phyloP scores from a whole-genome alignment of 257 asterid genomes.

The Solanum piurae region DNA sequence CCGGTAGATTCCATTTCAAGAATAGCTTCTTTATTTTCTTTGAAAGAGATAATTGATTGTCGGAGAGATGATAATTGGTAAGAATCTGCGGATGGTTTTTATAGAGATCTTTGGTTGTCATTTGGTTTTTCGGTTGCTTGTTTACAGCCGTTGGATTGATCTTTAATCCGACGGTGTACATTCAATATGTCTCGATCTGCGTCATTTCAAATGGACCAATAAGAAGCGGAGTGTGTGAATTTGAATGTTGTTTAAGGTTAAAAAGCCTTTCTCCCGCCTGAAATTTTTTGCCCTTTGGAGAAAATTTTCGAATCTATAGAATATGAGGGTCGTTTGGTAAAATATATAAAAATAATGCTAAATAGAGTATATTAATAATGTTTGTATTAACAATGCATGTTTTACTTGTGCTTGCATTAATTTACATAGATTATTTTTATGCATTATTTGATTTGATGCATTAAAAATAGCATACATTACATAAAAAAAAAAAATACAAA shows the following conservation, averaged over 20 bases:
- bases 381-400: too few species aligned
- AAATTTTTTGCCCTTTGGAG: background rate
- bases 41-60: background rate
- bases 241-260: background rate
- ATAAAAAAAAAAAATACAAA: too few species aligned
- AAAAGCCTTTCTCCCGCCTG: background rate
- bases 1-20: slow-evolving; percentile 12
- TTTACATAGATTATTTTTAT: too few species aligned
- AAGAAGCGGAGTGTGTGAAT: background rate
- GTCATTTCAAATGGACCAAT: slow-evolving; percentile 20
- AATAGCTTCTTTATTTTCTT: background rate
- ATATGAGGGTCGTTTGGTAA: too few species aligned
- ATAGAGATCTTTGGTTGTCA: background rate
- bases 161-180: slow-evolving; percentile 1
- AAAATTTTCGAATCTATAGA: background rate
- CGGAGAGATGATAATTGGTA: background rate
- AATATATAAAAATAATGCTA: too few species aligned
- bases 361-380: too few species aligned
- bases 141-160: slow-evolving; percentile 9
- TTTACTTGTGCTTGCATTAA: too few species aligned
- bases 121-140: background rate
- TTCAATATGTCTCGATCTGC: background rate
- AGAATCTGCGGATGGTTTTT: background rate
- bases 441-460: too few species aligned
- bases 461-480: too few species aligned